These are phyloP conservation scores for Panaeolus papilionaceus DNA, from an alignment of 768 basidiomycete species.

Conservation along the genomic window DNA sequence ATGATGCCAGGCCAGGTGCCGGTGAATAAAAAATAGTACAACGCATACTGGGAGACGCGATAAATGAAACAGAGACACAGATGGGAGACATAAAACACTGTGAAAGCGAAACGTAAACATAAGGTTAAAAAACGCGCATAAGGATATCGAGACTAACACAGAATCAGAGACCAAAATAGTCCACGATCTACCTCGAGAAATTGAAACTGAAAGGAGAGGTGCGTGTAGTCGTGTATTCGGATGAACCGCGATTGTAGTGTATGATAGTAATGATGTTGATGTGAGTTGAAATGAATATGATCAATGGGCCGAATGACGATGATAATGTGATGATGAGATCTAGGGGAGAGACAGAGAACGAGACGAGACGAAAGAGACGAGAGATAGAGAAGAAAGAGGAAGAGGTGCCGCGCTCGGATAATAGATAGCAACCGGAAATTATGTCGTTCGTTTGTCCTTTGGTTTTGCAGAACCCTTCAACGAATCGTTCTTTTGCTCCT, in stretches of 20 bases:
- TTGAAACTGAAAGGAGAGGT: constrained; percentile 8
- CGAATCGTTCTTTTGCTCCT: constrained; percentile 23
- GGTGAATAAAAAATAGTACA: constrained; percentile 15
- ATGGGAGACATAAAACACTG: constrained; percentile 10
- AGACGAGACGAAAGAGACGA: constrained; percentile 32
- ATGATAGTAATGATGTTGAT: constrained; percentile 21
- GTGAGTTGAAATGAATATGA: constrained; percentile 9
- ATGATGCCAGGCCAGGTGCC: constrained; percentile 14
- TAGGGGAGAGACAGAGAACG: constrained; percentile 29
- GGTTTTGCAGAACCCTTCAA: constrained; percentile 20
- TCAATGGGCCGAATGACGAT: constrained; percentile 18
- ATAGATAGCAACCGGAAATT: constrained; percentile 27
- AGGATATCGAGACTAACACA: constrained; percentile 7
- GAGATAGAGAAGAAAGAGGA: constrained; percentile 34
- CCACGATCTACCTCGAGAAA: constrained; percentile 13
- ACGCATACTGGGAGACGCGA: constrained; percentile 13
- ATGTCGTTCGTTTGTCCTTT: constrained; percentile 20
- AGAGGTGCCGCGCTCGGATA: constrained; percentile 18
- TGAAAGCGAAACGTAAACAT: background rate
- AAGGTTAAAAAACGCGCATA: background rate
- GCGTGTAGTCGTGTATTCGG: constrained; percentile 14
- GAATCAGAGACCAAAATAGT: constrained; percentile 14
- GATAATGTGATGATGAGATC: constrained; percentile 21
- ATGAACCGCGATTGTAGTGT: constrained; percentile 34
- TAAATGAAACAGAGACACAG: constrained; percentile 10